phyloP scores from a whole-genome alignment of 2,329 filamentous ascomycete species.

The Venturia aucupariae region DNA sequence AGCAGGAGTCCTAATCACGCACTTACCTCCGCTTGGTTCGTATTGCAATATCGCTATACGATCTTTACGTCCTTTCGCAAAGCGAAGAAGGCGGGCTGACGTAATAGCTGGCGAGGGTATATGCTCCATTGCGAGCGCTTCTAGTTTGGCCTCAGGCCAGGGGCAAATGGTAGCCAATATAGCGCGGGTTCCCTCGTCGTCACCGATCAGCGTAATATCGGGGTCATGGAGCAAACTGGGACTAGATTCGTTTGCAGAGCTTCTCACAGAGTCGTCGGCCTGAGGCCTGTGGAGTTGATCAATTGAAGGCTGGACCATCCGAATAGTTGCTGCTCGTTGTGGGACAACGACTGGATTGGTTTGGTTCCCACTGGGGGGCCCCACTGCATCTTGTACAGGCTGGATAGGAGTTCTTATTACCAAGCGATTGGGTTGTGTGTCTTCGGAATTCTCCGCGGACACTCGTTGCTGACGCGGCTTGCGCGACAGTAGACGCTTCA shows the following conservation, averaged over 20 bases:
- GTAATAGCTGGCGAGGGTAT: background rate
- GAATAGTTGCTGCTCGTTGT: background rate
- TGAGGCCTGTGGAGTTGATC: background rate
- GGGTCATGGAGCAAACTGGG: too few relatives aligned
- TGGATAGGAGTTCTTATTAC: background rate
- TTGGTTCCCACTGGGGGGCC: background rate
- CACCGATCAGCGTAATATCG: too few relatives aligned
- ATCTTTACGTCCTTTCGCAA: background rate
- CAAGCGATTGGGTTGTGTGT: background rate
- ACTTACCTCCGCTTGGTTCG: background rate
- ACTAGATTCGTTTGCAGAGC: background rate
- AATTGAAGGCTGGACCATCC: background rate
- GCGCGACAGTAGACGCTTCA: background rate
- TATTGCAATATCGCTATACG: slow-evolving; percentile 1
- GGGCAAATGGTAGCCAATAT: background rate
- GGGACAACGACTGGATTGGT: background rate
- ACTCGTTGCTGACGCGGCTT: background rate
- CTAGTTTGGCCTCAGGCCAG: background rate
- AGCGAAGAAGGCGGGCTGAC: background rate
- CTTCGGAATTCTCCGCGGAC: background rate
- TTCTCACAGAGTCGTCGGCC: background rate
- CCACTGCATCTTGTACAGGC: background rate
- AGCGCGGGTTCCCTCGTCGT: too few relatives aligned
- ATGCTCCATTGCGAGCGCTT: background rate
- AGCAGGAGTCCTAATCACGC: background rate